Base-by-base conservation (phyloP, 441 rosid genomes). In the Arabidopsis lyrata region DNA sequence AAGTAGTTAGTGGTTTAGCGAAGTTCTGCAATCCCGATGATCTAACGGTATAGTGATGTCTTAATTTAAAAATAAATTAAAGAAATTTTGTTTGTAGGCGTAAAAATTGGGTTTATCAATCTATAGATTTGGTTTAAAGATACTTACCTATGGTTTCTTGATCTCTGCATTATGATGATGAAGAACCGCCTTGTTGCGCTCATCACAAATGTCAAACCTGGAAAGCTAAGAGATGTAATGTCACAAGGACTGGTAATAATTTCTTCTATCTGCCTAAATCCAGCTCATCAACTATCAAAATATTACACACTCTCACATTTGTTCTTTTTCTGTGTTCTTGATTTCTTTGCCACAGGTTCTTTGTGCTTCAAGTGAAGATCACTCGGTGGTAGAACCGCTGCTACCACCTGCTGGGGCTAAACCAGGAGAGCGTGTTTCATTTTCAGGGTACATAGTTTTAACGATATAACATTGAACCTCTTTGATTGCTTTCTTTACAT, bases 1-100 rank as follows among this genome's bases (percentile, higher is more conserved):
- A 95, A 77, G 99, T 95, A 32, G 99, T 95, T 72, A 92, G 99
- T 86, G 99, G 98, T 55, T 84, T 95, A 93, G 99, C 97, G 16
- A 92, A 95, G 75, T 88, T 66, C 81, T 95, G 85, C 81, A 87
- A 56, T 75, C 98, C 97, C 1, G 99, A 95, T 6, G 87, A 87
- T 68, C 85, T 95, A 74, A 59, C 73, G 88, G 99, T 95, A 90
- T 73, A 69, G 38, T 81, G 32, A 67, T 29, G 5, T 74, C 75
- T 70, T 67, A 57, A 50, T 34, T 55, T 55, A 49, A 54, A 18
- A 0, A 39, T 3, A 18, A 55, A 1, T 36, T 48, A 32, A 53
- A 52, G 15, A 52, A 72, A 39, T 10, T 3, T 38, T 39, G n/a
- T 53, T 3, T 73, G 50, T 27, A 2, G 41, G 6, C 42, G 6